Base-by-base conservation (phyloP, 2,329 filamentous ascomycete genomes). In the Aspergillus oerlinghausenensis region DNA sequence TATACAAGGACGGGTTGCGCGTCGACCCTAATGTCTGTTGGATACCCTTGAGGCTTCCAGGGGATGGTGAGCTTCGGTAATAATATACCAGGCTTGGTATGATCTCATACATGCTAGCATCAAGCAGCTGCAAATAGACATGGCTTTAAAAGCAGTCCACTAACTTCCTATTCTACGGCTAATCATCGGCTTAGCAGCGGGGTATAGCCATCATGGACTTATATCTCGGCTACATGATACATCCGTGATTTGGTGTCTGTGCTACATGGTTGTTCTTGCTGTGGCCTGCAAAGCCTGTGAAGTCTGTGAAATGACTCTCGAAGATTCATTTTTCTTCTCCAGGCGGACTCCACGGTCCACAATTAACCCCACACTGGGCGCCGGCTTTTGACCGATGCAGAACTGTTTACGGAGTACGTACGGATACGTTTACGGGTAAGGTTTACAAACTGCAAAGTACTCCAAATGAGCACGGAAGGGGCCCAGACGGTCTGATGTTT, bases 181-280 rank as follows among this genome's bases (percentile, higher is more conserved):
- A 58, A 58, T 54, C 40, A 43, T 58, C 56, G 54, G 56, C 48
- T 19, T 5, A 25, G 14, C 51, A 32, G 38, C 19, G 38, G 26
- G 49, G 49, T 10, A 14, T 5, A 32, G 29, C 4, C 29, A 32
- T 35, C 4, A 35, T 14, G 29, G 29, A 14, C 29, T 35, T 32
- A 17, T 0, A 11, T 32, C 11, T 35, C 17, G 11, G 32, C 32
- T 35, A 17, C 5, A 6, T 17, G 32, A 14, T 17, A 35, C 11
- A 4, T 17, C 11, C 14, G 32, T 14, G 11, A 35, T 35, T 35
- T 35, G 6, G 14, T 4, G 32, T 35, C 32, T 35, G 32, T 35
- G 32, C 32, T 35, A 35, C 32, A 35, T 17, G 32, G 32, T 17
- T 14, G 32, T 17, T 14, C 32, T 35, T 35, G 32, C 11, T 35